Evolutionary conservation across 768 basidiomycete species (phyloP).

Genomic region (Phylloporus scabripes): DNA sequence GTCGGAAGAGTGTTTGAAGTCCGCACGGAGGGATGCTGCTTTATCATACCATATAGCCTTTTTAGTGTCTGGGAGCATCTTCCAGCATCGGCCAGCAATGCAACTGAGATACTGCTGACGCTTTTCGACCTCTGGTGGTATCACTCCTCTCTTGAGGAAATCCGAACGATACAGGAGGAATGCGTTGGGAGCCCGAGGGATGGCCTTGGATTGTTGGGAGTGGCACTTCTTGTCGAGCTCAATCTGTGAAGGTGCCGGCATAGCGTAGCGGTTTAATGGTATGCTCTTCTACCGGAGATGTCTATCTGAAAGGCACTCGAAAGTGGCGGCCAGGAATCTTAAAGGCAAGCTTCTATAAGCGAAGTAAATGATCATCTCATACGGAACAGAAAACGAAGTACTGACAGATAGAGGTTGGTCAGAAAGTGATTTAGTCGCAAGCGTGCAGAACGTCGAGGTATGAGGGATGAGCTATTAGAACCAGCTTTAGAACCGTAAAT

Average conservation of each 20-base stretch:
- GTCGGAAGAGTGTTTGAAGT: slow-evolving; percentile 26
- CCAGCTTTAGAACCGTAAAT: neutral
- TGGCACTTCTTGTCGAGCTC: neutral
- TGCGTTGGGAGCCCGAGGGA: slow-evolving; percentile 49
- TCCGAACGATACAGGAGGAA: slow-evolving; percentile 56
- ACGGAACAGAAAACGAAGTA: neutral
- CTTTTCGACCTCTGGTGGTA: slow-evolving; percentile 41
- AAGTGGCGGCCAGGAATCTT: too few species aligned
- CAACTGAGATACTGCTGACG: slow-evolving; percentile 52
- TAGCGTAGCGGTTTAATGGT: neutral
- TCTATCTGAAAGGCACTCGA: too few species aligned
- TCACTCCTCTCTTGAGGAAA: slow-evolving; percentile 38
- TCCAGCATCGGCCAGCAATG: slow-evolving; percentile 52
- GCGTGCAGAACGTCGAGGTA: slow-evolving; percentile 8
- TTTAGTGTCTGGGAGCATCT: slow-evolving; percentile 33
- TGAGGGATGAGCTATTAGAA: neutral
- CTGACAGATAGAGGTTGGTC: slow-evolving; percentile 9
- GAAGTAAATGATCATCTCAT: neutral
- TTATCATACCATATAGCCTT: slow-evolving; percentile 33
- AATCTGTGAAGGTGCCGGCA: slow-evolving; percentile 7
- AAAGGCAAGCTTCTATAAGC: neutral
- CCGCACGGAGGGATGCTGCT: slow-evolving; percentile 24
- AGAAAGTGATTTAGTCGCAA: slow-evolving; percentile 3
- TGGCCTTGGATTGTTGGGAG: slow-evolving; percentile 23
- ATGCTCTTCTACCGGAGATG: neutral